These are phyloP conservation scores for Arabis alpina DNA, from an alignment of 345 rosid species.

Conservation along the genomic window DNA sequence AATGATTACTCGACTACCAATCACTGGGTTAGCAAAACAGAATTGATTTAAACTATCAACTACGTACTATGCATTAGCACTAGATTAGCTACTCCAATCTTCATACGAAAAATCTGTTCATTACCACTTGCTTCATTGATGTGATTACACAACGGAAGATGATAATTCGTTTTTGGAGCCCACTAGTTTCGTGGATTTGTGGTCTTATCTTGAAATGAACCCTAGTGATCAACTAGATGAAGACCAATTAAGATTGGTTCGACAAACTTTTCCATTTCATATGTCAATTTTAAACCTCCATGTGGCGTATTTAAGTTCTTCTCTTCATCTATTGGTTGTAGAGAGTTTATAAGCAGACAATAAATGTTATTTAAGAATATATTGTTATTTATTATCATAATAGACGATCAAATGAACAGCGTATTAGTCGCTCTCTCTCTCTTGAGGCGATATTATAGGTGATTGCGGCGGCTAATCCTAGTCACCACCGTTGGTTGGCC, in stretches of 20 bases:
- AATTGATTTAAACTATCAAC: not conserved
- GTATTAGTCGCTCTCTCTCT: too few species aligned
- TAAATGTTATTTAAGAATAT: not conserved
- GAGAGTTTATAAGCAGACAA: slow-evolving; percentile 4
- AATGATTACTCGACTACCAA: slow-evolving; percentile 15
- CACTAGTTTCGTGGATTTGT: slow-evolving; percentile 21
- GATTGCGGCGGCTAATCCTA: too few species aligned
- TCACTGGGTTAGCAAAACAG: not conserved
- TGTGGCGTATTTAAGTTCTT: slow-evolving; percentile 42
- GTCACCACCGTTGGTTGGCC: too few species aligned
- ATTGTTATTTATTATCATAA: too few species aligned
- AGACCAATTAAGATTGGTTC: slow-evolving; percentile 26
- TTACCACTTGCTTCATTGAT: slow-evolving; percentile 27
- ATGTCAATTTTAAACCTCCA: slow-evolving; percentile 20
- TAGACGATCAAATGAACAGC: too few species aligned
- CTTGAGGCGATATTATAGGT: too few species aligned
- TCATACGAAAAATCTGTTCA: slow-evolving; percentile 6
- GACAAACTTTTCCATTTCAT: slow-evolving; percentile 30
- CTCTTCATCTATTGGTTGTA: slow-evolving; percentile 38
- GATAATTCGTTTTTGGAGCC: slow-evolving; percentile 6
- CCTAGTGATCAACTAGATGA: slow-evolving; percentile 28
- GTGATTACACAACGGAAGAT: slow-evolving; percentile 12
- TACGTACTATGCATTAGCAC: slow-evolving; percentile 8
- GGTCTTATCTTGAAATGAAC: slow-evolving; percentile 34
- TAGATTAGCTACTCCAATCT: slow-evolving; percentile 7